These are phyloP conservation scores for Asterophora lycoperdoides DNA, from an alignment of 768 basidiomycete genomes.

Conservation along the genomic window DNA sequence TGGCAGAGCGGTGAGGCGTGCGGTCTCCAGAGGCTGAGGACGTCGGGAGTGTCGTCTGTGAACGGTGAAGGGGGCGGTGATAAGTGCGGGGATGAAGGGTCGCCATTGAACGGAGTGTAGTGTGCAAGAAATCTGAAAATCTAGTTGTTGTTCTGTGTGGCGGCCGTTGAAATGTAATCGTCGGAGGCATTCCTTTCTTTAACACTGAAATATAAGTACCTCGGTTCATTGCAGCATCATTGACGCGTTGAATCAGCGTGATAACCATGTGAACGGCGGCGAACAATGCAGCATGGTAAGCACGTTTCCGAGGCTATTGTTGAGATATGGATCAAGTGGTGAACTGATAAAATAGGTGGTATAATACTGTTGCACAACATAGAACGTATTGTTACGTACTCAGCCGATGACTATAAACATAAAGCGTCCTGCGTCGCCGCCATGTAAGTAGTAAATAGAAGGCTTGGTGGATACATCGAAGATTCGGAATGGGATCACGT, in stretches of 20 bases:
- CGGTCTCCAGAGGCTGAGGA: conserved; percentile 5
- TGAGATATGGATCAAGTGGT: conserved; percentile 8
- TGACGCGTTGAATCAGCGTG: conserved; percentile 31
- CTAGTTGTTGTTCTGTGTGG: not conserved
- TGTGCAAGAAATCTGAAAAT: not conserved
- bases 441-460: conserved; percentile 10
- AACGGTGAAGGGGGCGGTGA: conserved; percentile 3
- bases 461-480: conserved; percentile 1
- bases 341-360: conserved; percentile 15
- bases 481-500: conserved; percentile 16
- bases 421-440: conserved; percentile 14
- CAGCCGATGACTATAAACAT: conserved; percentile 4
- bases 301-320: conserved; percentile 18
- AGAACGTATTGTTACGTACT: conserved; percentile 8
- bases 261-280: conserved; percentile 26
- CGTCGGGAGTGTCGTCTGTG: conserved; percentile 5
- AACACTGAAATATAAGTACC: conserved; percentile 13
- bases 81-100: conserved; percentile 6
- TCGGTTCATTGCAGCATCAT: conserved; percentile 11
- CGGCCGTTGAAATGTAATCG: too few relatives aligned
- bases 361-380: conserved; percentile 11
- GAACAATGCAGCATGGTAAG: conserved; percentile 3
- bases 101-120: conserved; percentile 8
- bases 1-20: conserved; percentile 5
- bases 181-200: conserved; percentile 4